These are phyloP conservation scores for Cladosporium sp. DNA, from an alignment of 2,329 filamentous ascomycete genomes.

Conservation along the genomic window DNA sequence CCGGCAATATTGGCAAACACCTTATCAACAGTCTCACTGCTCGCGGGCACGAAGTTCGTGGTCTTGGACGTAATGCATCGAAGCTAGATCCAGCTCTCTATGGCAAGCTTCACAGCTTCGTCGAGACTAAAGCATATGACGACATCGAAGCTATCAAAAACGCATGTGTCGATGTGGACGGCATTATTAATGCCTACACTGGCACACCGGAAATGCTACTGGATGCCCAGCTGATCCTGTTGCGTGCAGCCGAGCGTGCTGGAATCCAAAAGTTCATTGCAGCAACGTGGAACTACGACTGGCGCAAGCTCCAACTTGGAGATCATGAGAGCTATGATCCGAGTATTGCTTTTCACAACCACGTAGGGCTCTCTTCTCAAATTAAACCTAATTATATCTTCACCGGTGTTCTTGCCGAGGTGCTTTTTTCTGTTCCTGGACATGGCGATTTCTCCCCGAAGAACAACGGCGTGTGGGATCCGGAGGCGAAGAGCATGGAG, in stretches of 20 bases:
- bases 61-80: constrained; percentile 45
- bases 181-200: constrained; percentile 10
- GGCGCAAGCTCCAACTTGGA: constrained; percentile 6
- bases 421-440: not conserved
- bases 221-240: constrained; percentile 11
- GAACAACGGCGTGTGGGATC: constrained; percentile 8
- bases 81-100: constrained; percentile 37
- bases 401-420: constrained; percentile 10
- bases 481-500: not conserved
- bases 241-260: constrained; percentile 13
- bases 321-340: constrained; percentile 7
- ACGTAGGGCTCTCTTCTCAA: not conserved
- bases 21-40: constrained; percentile 27
- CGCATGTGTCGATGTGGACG: constrained; percentile 6
- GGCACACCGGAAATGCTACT: not conserved
- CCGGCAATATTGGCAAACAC: constrained; percentile 12
- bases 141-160: constrained; percentile 8
- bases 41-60: constrained; percentile 30
- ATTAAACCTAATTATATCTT: constrained; percentile 14
- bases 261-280: constrained; percentile 1
- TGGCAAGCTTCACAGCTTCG: not conserved
- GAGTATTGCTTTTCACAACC: not conserved
- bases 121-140: not conserved
- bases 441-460: constrained; percentile 7
- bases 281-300: constrained; percentile 10